Evolutionary conservation across 345 rosid genomes (phyloP), one percentile per base, ranked within the genome.

Genomic region (Moricandia moricandioides): DNA sequence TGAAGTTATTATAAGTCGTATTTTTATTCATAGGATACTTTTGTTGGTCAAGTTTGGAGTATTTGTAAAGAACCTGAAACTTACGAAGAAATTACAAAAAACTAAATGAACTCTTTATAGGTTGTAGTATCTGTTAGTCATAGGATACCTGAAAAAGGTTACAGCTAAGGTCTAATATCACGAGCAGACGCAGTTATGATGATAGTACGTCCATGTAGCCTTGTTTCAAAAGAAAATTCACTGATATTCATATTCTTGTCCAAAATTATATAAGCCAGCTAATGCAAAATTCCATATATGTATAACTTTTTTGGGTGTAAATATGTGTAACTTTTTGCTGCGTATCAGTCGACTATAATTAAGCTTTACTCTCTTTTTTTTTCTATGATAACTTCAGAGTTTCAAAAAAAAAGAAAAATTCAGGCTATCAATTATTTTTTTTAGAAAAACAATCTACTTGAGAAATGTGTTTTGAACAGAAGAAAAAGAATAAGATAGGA

Each of bases 71-170:
- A n/a, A n/a, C 13, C 2, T 45, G 51, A 45, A 40, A 62, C 62
- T 10, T 72, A 12, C 54, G 31, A 14, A 60, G 55, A 73, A 29
- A 39, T 56, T 54, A 27, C 64, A 12, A 65, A 52, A 52, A 24
- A 29, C 10, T 26, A 63, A 52, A 4, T 27, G 16, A 17, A 62
- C 77, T 65, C 40, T 16, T 43, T 30, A n/a, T 58, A 66, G 72
- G 71, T 45, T 45, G 49, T 73, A 40, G 18, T n/a, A 57, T 57
- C 66, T 27, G 17, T 74, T 31, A 29, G 43, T 57, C 72, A 66
- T 74, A 74, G 78, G 78, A 65, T 74, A 74, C 66, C 66, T 74
- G 71, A 65, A 65, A 73, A 64, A 65, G 65, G 70, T 21, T 13
- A 21, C 57, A 70, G 40, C 62, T 72, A 45, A 52, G 0, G 26